Evolutionary conservation across 177 flowering plant genomes (phyloP).

Genomic region (Vitis hybrid): DNA sequence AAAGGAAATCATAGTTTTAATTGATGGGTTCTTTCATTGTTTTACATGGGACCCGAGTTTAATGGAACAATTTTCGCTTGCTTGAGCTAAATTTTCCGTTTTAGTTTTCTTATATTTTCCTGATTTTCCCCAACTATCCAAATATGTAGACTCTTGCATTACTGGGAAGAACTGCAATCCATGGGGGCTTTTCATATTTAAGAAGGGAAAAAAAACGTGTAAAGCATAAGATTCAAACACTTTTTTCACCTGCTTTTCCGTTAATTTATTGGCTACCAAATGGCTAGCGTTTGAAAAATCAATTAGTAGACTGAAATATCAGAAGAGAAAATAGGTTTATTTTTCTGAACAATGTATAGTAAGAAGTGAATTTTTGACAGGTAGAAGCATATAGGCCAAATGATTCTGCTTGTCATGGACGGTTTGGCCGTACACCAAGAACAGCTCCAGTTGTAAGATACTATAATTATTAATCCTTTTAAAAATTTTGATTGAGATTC

Average conservation of each 20-base stretch:
- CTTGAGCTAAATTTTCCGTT: too few relatives aligned
- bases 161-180: too few relatives aligned
- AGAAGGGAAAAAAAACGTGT: too few relatives aligned
- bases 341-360: not conserved
- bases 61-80: too few relatives aligned
- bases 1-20: too few relatives aligned
- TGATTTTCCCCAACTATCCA: too few relatives aligned
- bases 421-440: constrained; percentile 87
- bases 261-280: not conserved
- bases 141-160: too few relatives aligned
- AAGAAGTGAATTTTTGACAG: constrained; percentile 28
- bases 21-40: too few relatives aligned
- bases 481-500: not conserved
- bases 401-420: constrained; percentile 95
- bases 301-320: not conserved
- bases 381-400: constrained; percentile 95
- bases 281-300: not conserved
- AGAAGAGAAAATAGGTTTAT: not conserved
- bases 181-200: too few relatives aligned
- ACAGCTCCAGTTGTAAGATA: constrained; percentile 89
- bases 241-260: not conserved
- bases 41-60: too few relatives aligned
- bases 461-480: not conserved
- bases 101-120: too few relatives aligned
- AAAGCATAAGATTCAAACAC: not conserved